Base-by-base conservation (phyloP, 2,329 filamentous ascomycete species). In the Ceratocystiopsis minuta region DNA sequence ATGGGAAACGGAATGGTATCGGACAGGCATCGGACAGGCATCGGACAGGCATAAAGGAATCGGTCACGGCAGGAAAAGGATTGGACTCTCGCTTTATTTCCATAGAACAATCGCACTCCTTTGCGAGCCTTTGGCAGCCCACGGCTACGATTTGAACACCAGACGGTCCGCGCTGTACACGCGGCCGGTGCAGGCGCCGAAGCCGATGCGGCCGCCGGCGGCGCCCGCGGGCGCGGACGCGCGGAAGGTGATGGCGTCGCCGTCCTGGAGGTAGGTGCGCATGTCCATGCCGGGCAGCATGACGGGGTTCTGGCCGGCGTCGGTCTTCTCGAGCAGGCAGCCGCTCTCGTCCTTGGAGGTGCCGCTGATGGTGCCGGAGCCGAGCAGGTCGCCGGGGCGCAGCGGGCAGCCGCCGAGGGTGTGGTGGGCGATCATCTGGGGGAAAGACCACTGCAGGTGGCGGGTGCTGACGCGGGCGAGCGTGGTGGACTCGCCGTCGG, bases 391-490 rank as follows among this genome's bases (percentile, higher is more conserved):
- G 37, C 83, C 83, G 0, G 76, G 68, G 6, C 74, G 70, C 60
- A 90, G 67, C 9, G 78, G 75, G 57, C 83, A 90, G 7, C 83
- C 83, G 0, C 76, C 80, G 44, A 84, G 70, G 3, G 79, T 78
- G 56, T 90, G 83, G 57, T 90, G 83, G 0, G 83, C 72, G 32
- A 90, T 63, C 81, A 88, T 87, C 55, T 90, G 84, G 1, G 80
- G 70, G 62, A 85, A 90, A 0, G 81, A 87, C 68, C 76, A 90
- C 2, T 88, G 66, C 1, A 90, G 64, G 40, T 66, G 57, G 49
- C 66, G 71, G 11, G 75, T 70, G 44, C 67, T 78, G 46, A 67
- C 78, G 46, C 60, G 66, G 1, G 68, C 65, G 38, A 87, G 69
- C 0, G 70, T 72, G 0, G 71, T 75, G 0, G 67, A 60, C 35